Conservation (phyloP, 352 stramenopile genomes). For the Phytophthora aleatoria region DNA sequence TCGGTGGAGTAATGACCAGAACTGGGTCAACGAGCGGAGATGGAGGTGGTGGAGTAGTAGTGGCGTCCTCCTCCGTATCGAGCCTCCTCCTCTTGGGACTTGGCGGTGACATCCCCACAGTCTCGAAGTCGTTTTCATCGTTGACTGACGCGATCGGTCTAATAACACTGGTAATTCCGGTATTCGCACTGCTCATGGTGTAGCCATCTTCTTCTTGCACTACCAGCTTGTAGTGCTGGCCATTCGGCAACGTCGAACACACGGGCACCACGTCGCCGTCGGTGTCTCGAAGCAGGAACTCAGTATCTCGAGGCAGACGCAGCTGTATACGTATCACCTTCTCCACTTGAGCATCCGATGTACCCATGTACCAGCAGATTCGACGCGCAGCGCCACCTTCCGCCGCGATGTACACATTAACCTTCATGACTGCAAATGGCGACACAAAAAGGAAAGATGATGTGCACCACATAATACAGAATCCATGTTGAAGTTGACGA, state of each 20-base stretch:
- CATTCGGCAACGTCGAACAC: slow-evolving; percentile 37
- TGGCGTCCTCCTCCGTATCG: slow-evolving; percentile 6
- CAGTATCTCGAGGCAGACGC: slow-evolving; percentile 16
- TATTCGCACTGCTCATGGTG: background rate
- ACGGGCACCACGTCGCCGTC: slow-evolving; percentile 56
- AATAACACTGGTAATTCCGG: slow-evolving; percentile 1
- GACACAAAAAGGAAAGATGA: slow-evolving; percentile 4
- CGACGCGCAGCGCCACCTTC: slow-evolving; percentile 21
- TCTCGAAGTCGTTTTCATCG: slow-evolving; percentile 2
- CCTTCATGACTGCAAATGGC: slow-evolving; percentile 24
- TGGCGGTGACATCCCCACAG: slow-evolving; percentile 9
- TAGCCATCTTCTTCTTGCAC: slow-evolving; percentile 14
- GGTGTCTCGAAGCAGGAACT: slow-evolving; percentile 50
- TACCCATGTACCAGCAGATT: slow-evolving; percentile 62
- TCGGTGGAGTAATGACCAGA: background rate
- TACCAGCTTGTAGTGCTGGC: slow-evolving; percentile 40
- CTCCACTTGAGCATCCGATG: slow-evolving; percentile 53
- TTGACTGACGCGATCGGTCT: slow-evolving; percentile 8
- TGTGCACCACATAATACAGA: slow-evolving; percentile 19
- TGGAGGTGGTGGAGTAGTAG: background rate
- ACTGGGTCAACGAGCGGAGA: background rate
- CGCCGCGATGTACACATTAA: slow-evolving; percentile 30
- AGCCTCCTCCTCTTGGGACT: slow-evolving; percentile 26
- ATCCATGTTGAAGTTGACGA: slow-evolving; percentile 8
- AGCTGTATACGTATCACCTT: slow-evolving; percentile 49